phyloP scores from a whole-genome alignment of 2,329 filamentous ascomycete species.

The Lasiodiplodia theobromae region DNA sequence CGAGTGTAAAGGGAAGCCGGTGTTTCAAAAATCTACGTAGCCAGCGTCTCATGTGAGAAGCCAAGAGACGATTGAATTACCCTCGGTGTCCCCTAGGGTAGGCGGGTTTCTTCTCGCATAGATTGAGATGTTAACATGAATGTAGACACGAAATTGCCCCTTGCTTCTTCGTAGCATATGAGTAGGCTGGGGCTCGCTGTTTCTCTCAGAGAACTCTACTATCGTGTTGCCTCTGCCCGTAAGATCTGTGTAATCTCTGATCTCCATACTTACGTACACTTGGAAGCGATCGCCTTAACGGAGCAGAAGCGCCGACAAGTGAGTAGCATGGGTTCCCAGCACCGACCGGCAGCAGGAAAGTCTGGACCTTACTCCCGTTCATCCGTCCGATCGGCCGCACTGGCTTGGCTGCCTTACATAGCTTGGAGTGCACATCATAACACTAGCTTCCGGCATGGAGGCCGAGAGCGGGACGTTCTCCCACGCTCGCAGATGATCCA shows the following conservation, averaged over 20 bases:
- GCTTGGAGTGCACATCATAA: neutral
- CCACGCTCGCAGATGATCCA: neutral
- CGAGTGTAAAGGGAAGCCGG: no score
- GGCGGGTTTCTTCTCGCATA: no score
- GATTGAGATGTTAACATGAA: no score
- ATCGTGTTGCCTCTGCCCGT: neutral
- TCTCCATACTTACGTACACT: neutral
- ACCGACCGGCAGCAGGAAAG: neutral
- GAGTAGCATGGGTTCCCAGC: neutral
- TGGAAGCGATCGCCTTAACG: neutral
- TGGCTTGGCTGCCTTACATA: slow-evolving; percentile 4
- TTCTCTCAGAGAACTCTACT: no score
- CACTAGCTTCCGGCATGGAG: neutral
- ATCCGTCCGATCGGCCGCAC: neutral
- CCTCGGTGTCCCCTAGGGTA: no score
- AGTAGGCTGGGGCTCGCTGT: no score
- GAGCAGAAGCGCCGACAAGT: neutral
- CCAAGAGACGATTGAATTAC: no score
- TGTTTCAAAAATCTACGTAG: no score
- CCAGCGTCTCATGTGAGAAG: no score
- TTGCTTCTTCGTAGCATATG: no score
- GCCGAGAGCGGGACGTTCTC: neutral
- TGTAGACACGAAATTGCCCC: no score
- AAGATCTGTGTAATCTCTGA: neutral
- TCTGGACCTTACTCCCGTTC: neutral